A percentile compares a stretch with the other conserved stretches of the same genome.
These are phyloP conservation scores for Cryptosporidium andersoni DNA, from an alignment of 169 alveolate species.

Conservation along the genomic window DNA sequence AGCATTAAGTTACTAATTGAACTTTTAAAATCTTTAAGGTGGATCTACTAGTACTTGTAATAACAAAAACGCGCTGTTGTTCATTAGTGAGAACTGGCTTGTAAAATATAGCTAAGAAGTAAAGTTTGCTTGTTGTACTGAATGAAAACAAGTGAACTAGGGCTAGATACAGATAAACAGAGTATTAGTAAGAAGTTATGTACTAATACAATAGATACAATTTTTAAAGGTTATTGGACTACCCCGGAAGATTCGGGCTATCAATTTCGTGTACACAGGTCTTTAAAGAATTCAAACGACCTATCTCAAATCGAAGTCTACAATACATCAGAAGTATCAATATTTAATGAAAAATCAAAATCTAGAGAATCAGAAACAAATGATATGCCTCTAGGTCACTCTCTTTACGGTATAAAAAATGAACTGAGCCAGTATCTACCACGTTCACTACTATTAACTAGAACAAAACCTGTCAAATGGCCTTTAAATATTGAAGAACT, in stretches of 20 bases:
- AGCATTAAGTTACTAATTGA: neutral
- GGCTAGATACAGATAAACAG: too few relatives aligned
- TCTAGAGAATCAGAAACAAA: too few relatives aligned
- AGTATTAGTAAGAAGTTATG: neutral
- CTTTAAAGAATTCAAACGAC: too few relatives aligned
- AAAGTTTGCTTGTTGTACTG: too few relatives aligned
- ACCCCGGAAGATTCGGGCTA: slow-evolving; percentile 34
- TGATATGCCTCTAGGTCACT: too few relatives aligned
- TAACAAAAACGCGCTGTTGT: too few relatives aligned
- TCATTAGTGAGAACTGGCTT: neutral
- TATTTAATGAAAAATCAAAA: too few relatives aligned
- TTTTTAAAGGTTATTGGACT: slow-evolving; percentile 52
- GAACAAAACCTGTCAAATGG: neutral
- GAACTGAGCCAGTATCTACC: neutral
- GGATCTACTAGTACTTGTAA: neutral
- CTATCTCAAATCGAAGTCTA: too few relatives aligned
- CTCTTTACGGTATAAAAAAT: slow-evolving; percentile 9
- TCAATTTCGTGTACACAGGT: neutral
- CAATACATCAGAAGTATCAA: too few relatives aligned
- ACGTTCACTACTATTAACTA: neutral
- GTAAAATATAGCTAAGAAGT: neutral
- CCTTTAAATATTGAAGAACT: neutral
- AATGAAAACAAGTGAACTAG: too few relatives aligned
- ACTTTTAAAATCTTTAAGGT: neutral
- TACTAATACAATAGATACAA: slow-evolving; percentile 54